phyloP scores from a whole-genome alignment of 2,329 filamentous ascomycete genomes.

The Ophiognomonia clavigignenti-juglandacearum region DNA sequence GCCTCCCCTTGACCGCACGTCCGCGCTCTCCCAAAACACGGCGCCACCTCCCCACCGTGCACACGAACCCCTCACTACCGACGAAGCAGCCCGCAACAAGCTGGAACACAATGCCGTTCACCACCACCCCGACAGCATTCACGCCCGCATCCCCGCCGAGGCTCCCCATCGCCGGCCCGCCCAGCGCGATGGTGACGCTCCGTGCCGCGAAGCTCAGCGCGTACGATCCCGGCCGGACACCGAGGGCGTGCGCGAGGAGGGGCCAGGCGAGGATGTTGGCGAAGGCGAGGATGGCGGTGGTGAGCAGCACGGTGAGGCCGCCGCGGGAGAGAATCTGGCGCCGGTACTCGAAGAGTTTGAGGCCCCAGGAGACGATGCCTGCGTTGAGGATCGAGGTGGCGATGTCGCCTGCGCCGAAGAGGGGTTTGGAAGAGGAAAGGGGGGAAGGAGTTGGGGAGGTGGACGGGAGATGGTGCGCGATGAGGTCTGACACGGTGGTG shows the following conservation, averaged over 20 bases:
- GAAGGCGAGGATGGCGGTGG: constrained; percentile 32
- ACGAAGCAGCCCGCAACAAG: constrained; percentile 28
- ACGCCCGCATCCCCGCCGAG: constrained; percentile 40
- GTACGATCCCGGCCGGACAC: constrained; percentile 26
- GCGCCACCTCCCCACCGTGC: background rate
- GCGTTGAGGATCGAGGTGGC: constrained; percentile 45
- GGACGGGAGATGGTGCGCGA: constrained; percentile 20
- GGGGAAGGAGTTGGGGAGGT: constrained; percentile 16
- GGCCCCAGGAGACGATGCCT: constrained; percentile 48
- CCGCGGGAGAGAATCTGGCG: constrained; percentile 38
- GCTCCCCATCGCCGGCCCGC: constrained; percentile 40
- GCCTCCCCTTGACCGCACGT: background rate
- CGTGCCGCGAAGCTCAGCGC: constrained; percentile 44
- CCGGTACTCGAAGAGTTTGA: constrained; percentile 49
- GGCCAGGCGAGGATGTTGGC: constrained; percentile 40
- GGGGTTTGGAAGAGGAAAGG: background rate
- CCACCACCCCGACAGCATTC: constrained; percentile 47
- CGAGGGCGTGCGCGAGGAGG: constrained; percentile 30
- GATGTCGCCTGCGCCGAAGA: constrained; percentile 40
- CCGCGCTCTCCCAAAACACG: background rate
- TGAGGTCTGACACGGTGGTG: constrained; percentile 25
- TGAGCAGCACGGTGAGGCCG: constrained; percentile 33
- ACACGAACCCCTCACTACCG: background rate
- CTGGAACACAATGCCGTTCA: constrained; percentile 42
- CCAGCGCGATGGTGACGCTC: constrained; percentile 45